A percentile compares a stretch with the other conserved stretches of the same genome.
phyloP scores from a whole-genome alignment of 1,139 yeast genomes.

The Blastobotrys capitulatus region DNA sequence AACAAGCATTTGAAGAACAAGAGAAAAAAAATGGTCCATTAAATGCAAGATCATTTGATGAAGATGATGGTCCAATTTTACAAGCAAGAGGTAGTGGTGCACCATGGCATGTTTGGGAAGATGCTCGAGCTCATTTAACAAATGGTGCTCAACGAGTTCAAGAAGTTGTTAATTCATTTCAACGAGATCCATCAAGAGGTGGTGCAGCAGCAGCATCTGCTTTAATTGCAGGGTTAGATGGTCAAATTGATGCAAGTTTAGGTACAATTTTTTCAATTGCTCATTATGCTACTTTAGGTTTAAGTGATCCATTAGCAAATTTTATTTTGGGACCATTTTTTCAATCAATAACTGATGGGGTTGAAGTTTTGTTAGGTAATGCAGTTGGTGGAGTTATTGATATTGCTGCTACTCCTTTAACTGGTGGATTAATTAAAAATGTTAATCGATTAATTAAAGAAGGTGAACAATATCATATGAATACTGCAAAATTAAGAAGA shows the following conservation, averaged over 20 bases:
- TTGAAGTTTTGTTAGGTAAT: slow-evolving; percentile 28
- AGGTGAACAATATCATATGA: slow-evolving; percentile 17
- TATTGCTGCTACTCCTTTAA: slow-evolving; percentile 12
- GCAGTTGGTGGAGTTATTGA: slow-evolving; percentile 20
- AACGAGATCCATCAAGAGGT: slow-evolving; percentile 22
- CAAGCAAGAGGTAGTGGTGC: not conserved
- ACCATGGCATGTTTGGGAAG: slow-evolving; percentile 4
- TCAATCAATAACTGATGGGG: slow-evolving; percentile 32
- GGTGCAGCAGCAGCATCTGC: slow-evolving; percentile 24
- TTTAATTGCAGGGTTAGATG: slow-evolving; percentile 29
- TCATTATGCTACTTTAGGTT: slow-evolving; percentile 25
- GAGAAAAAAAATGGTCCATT: not conserved
- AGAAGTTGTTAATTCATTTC: slow-evolving; percentile 17
- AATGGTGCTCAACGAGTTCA: slow-evolving; percentile 25
- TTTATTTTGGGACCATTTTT: slow-evolving; percentile 29
- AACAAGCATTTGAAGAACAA: not conserved
- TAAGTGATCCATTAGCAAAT: slow-evolving; percentile 24
- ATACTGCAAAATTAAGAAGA: slow-evolving; percentile 4
- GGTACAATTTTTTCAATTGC: slow-evolving; percentile 24
- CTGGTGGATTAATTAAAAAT: slow-evolving; percentile 12
- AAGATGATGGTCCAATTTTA: not conserved
- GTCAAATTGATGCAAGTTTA: slow-evolving; percentile 30
- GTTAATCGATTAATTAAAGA: slow-evolving; percentile 14
- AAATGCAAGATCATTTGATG: not conserved
- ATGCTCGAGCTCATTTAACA: slow-evolving; percentile 8